phyloP scores from a whole-genome alignment of 306 rosid genomes.

The Sphenostylis stenocarpa region DNA sequence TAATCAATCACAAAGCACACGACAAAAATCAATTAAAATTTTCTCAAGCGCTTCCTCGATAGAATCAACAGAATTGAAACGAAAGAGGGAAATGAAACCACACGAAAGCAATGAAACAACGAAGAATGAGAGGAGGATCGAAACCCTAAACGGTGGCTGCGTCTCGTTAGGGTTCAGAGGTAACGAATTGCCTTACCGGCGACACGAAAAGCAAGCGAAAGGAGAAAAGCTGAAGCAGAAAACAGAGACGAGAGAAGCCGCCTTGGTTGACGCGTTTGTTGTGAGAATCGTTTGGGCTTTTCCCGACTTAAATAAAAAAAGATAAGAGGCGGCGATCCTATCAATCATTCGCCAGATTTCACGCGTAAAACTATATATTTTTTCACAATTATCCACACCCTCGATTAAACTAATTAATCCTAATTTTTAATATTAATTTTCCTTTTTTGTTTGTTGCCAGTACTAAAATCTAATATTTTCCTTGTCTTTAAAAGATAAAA shows the following conservation, averaged over 20 bases:
- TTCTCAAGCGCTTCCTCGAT: background rate
- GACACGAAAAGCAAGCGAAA: conserved; percentile 20
- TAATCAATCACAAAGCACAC: background rate
- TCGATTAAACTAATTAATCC: too few species aligned
- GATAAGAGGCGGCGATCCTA: background rate
- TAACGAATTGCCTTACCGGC: conserved; percentile 72
- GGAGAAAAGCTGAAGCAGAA: background rate
- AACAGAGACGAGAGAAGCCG: background rate
- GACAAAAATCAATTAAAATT: conserved; percentile 6
- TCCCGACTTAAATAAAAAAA: background rate
- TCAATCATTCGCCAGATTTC: conserved; percentile 12
- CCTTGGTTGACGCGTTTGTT: conserved; percentile 32
- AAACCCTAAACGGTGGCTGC: conserved; percentile 55
- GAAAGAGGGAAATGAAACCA: background rate
- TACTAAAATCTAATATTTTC: too few species aligned
- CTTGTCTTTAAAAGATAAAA: too few species aligned
- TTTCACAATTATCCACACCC: too few species aligned
- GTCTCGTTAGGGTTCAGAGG: conserved; percentile 51
- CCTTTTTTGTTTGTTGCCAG: too few species aligned
- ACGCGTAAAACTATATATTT: too few species aligned
- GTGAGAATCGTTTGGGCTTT: background rate
- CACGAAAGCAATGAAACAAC: background rate
- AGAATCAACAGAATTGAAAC: conserved; percentile 15
- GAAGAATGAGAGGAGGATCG: conserved; percentile 5
- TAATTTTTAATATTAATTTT: too few species aligned